Base-by-base conservation (phyloP, 164 flowering plant genomes). In the Kingdonia uniflora region DNA sequence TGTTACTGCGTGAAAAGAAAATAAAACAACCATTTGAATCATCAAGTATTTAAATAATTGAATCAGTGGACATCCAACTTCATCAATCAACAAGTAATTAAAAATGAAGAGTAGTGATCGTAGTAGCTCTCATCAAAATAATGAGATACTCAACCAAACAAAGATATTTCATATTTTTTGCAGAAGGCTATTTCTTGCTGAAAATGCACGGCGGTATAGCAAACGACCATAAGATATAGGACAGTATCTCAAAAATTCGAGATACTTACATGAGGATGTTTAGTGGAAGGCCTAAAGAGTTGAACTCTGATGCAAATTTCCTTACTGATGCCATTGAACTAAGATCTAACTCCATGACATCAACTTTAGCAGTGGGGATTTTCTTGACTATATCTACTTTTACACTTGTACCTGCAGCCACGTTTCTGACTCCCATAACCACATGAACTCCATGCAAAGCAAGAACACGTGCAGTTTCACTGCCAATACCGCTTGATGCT, bases 401-500 rank as follows among this genome's bases (percentile, higher is more conserved):
- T 19, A 82, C 80, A 10, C 63, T 60, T 58, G 10, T 53, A 39
- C 80, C 95, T 12, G 77, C 76, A 39, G 63, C 62, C 58, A 71
- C 8, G 63, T 84, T 84, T 66, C 92, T 80, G 0, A 81, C 89
- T 6, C 73, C 89, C 86, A 86, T 80, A 43, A 84, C 56, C 17
- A 84, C 95, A 76, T 77, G 82, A 37, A 74, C 88, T 11, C 88
- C 84, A 24, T 75, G 76, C 61, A 76, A 42, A 1, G 87, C 92
- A 52, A 87, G 95, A 65, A 80, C 80, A 35, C 85, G 76, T 14
- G 92, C 48, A 0, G 87, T 84, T 65, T 87, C 95, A 26, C 56
- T 42, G 24, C 95, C 95, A 63, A 87, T 75, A 26, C 95, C 95
- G 71, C 82, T 81, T 33, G 95, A 76, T 54, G 95, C 92, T 51